phyloP scores from a whole-genome alignment of 73 alveolate species.

The Paramecium pentaurelia region DNA sequence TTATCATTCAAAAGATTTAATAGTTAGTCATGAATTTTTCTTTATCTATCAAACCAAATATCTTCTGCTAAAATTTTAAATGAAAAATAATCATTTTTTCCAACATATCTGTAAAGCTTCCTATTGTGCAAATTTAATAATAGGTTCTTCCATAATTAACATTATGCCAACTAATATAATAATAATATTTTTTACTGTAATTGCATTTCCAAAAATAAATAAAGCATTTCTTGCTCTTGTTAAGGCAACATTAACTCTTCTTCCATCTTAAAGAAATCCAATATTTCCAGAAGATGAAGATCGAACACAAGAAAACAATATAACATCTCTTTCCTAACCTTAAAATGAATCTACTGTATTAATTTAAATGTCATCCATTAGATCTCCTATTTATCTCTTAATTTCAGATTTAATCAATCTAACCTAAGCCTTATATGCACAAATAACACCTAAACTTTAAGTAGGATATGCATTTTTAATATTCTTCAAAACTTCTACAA shows the following conservation, averaged over 20 bases:
- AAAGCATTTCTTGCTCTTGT: conserved; percentile 82
- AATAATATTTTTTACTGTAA: conserved; percentile 52
- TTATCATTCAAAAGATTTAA: not conserved
- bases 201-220: conserved; percentile 74
- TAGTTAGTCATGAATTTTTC: not conserved
- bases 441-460: conserved; percentile 70
- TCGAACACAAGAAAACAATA: conserved; percentile 77
- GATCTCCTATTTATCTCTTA: not conserved
- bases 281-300: conserved; percentile 54
- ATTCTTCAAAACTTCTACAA: conserved; percentile 47
- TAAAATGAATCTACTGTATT: conserved; percentile 75
- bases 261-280: conserved; percentile 70
- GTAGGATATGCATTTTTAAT: conserved; percentile 54
- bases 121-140: not conserved
- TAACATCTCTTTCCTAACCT: conserved; percentile 81
- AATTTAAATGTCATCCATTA: conserved; percentile 60
- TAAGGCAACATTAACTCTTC: conserved; percentile 84
- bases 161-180: not conserved
- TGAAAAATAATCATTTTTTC: not conserved
- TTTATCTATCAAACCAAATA: not conserved
- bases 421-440: conserved; percentile 79
- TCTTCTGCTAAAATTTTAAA: not conserved
- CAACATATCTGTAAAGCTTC: not conserved
- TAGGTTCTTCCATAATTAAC: not conserved
- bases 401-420: conserved; percentile 26